These are phyloP conservation scores for Cadophora luteo-olivacea DNA, from an alignment of 2,329 filamentous ascomycete species.

Conservation along the genomic window DNA sequence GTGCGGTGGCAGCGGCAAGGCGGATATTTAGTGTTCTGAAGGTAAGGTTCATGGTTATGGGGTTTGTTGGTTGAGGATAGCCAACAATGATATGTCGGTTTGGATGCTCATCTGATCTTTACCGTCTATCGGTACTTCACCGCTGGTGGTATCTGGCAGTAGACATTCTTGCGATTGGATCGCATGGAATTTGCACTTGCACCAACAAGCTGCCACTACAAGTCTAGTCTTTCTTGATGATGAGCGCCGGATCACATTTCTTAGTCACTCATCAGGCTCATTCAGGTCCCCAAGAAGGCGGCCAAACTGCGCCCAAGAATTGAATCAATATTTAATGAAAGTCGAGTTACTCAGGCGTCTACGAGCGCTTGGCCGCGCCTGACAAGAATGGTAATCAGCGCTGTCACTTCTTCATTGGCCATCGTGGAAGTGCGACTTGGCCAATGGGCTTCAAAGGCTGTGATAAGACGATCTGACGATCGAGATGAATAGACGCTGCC, in stretches of 20 bases:
- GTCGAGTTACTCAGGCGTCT: background rate
- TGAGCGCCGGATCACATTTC: too few relatives aligned
- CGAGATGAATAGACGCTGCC: constrained; percentile 10
- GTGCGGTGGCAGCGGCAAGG: background rate
- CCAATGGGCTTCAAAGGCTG: background rate
- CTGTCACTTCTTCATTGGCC: constrained; percentile 9
- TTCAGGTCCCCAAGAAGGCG: background rate
- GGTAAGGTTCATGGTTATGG: background rate
- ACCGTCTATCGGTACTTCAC: background rate
- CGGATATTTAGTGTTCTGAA: background rate
- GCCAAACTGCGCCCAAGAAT: background rate
- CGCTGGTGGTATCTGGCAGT: background rate
- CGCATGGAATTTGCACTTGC: background rate
- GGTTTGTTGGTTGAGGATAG: background rate
- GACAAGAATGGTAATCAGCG: background rate
- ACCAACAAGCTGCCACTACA: background rate
- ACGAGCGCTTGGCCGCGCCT: constrained; percentile 5
- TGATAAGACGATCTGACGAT: background rate
- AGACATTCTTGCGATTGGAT: constrained; percentile 1
- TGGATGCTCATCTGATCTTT: background rate
- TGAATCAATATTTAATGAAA: background rate
- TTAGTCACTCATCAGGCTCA: background rate
- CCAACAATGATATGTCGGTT: constrained; percentile 5
- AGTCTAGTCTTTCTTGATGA: too few relatives aligned
- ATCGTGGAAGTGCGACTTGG: background rate